A percentile compares a stretch with the other conserved stretches of the same genome.
Conservation (phyloP, 2,329 filamentous ascomycete genomes). For the Arachnomyces sp. region DNA sequence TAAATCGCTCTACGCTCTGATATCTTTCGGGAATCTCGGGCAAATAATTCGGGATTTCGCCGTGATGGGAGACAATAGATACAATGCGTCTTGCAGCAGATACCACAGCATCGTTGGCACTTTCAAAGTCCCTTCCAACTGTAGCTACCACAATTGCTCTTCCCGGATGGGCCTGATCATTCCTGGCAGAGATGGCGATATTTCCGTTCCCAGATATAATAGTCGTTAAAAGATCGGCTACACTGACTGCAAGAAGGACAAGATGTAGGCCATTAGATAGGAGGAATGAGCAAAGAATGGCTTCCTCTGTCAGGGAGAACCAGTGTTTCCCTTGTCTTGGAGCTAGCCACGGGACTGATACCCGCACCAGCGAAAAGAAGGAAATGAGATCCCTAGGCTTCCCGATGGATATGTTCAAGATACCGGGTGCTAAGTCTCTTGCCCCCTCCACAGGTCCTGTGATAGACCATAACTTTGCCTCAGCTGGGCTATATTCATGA, state of each 20-base stretch:
- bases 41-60: conserved; percentile 68
- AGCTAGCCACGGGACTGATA: conserved; percentile 78
- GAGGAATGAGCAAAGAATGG: conserved; percentile 70
- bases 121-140: conserved; percentile 64
- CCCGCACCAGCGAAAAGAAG: conserved; percentile 68
- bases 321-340: conserved; percentile 69
- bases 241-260: conserved; percentile 71
- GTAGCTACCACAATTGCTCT: conserved; percentile 59
- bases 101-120: conserved; percentile 70
- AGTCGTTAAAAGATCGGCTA: conserved; percentile 60
- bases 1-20: too few relatives aligned
- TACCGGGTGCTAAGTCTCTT: conserved; percentile 40
- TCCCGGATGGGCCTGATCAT: conserved; percentile 57
- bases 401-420: conserved; percentile 52
- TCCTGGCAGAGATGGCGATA: conserved; percentile 62
- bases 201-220: conserved; percentile 62
- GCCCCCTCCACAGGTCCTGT: too few relatives aligned
- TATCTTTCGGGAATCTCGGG: conserved; percentile 55
- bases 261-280: conserved; percentile 64
- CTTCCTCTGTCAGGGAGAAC: conserved; percentile 69
- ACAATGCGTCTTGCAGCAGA: too few relatives aligned
- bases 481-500: too few relatives aligned
- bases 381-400: conserved; percentile 61
- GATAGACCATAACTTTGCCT: too few relatives aligned
- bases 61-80: too few relatives aligned